These are phyloP conservation scores for Dentipellis sp. DNA, from an alignment of 768 basidiomycete species.

Conservation along the genomic window DNA sequence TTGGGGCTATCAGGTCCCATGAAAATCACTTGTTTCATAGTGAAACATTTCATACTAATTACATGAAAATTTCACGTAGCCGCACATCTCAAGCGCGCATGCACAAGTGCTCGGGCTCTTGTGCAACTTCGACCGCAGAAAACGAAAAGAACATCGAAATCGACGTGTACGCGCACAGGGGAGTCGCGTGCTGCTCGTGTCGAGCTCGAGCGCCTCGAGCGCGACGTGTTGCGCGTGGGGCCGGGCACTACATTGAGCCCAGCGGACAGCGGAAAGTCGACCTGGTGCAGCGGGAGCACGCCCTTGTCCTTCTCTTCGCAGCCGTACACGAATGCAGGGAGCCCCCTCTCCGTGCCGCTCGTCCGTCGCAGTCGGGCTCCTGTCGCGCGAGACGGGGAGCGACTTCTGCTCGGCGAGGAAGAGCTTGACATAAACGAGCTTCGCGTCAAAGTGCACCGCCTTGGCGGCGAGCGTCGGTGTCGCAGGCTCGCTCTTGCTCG, in stretches of 20 bases:
- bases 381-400: conserved; percentile 83
- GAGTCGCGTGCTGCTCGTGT: too few relatives aligned
- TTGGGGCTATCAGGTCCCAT: too few relatives aligned
- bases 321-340: conserved; percentile 61
- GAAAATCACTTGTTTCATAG: too few relatives aligned
- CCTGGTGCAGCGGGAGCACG: conserved; percentile 48
- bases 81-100: too few relatives aligned
- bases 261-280: conserved; percentile 50
- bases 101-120: too few relatives aligned
- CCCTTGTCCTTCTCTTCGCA: too few relatives aligned
- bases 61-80: too few relatives aligned
- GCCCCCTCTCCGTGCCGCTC: conserved; percentile 71
- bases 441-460: conserved; percentile 85
- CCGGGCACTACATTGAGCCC: conserved; percentile 21
- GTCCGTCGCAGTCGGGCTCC: conserved; percentile 83
- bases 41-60: too few relatives aligned
- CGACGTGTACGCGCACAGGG: too few relatives aligned
- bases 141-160: too few relatives aligned
- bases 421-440: conserved; percentile 89
- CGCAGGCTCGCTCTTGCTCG: conserved; percentile 66
- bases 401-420: conserved; percentile 96
- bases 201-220: conserved; percentile 47
- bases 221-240: conserved; percentile 37
- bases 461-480: conserved; percentile 67
- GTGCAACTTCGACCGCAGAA: too few relatives aligned